Conservation (phyloP, 345 rosid species). For the Limnanthes douglasii region DNA sequence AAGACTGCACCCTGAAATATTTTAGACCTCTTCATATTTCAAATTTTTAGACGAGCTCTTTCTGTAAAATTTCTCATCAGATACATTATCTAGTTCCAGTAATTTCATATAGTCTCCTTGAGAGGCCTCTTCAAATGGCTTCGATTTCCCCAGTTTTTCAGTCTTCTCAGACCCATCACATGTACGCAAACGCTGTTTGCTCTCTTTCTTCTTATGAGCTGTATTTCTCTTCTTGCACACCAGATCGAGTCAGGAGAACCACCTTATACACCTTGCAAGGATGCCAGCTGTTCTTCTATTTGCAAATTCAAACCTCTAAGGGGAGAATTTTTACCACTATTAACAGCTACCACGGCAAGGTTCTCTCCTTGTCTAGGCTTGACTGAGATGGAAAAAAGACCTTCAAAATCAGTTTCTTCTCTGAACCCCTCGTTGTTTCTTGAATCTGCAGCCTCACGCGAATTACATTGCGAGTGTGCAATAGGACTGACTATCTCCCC, state of each 20-base stretch:
- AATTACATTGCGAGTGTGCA: too few relatives aligned
- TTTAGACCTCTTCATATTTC: too few relatives aligned
- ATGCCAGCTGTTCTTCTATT: constrained; percentile 27
- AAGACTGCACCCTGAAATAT: too few relatives aligned
- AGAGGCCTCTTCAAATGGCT: constrained; percentile 4
- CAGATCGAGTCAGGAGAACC: constrained; percentile 15
- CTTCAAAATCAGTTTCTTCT: too few relatives aligned
- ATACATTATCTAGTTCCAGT: constrained; percentile 55
- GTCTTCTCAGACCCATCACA: constrained; percentile 9
- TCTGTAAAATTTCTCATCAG: constrained; percentile 51
- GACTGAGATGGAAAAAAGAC: too few relatives aligned
- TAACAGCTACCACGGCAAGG: constrained; percentile 29
- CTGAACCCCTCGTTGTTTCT: too few relatives aligned
- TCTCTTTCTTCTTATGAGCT: constrained; percentile 17
- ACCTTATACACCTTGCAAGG: constrained; percentile 22
- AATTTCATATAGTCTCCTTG: constrained; percentile 45
- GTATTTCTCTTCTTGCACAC: constrained; percentile 28
- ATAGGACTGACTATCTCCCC: too few relatives aligned
- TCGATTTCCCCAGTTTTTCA: constrained; percentile 5
- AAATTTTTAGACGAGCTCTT: too few relatives aligned
- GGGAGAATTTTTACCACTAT: constrained; percentile 25
- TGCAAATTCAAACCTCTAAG: constrained; percentile 23
- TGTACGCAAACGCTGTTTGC: constrained; percentile 8
- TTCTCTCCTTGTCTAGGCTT: too few relatives aligned
- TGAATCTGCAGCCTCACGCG: too few relatives aligned